Evolutionary conservation across 345 rosid species (phyloP).

Genomic region (Euphorbia tirucalli): DNA sequence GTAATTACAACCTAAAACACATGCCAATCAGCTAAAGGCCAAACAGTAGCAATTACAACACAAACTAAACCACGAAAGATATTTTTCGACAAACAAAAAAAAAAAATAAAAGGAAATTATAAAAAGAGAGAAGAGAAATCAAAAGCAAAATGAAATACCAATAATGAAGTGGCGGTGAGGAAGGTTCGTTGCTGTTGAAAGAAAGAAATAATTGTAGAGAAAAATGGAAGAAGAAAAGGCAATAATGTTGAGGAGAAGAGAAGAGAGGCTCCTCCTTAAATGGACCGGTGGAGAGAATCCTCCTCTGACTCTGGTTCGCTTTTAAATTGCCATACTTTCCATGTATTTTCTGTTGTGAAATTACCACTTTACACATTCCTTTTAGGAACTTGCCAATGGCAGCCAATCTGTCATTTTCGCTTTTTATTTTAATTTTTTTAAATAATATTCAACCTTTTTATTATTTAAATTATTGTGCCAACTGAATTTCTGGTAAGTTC

Average conservation of each 20-base stretch:
- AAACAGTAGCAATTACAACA: no score
- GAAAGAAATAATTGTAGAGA: neutral
- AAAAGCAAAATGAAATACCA: neutral
- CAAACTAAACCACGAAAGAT: no score
- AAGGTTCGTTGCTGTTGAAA: neutral
- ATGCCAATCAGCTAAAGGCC: no score
- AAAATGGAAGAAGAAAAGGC: neutral
- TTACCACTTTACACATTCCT: neutral
- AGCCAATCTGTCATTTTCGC: neutral
- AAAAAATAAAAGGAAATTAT: no score
- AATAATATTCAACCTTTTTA: no score
- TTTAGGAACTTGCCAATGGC: neutral
- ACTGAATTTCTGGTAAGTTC: neutral
- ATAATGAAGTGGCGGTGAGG: neutral
- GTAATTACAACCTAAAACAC: neutral
- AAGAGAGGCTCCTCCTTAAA: neutral
- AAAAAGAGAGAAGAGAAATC: neutral
- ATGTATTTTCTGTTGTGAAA: neutral
- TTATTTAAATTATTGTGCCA: neutral
- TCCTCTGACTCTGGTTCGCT: no score
- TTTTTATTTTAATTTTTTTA: no score
- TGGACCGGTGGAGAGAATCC: no score
- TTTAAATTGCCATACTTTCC: neutral
- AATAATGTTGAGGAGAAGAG: no score
- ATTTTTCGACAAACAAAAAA: no score